phyloP scores from a whole-genome alignment of 2,329 filamentous ascomycete species.

The Conoideocrella luteorostrata region DNA sequence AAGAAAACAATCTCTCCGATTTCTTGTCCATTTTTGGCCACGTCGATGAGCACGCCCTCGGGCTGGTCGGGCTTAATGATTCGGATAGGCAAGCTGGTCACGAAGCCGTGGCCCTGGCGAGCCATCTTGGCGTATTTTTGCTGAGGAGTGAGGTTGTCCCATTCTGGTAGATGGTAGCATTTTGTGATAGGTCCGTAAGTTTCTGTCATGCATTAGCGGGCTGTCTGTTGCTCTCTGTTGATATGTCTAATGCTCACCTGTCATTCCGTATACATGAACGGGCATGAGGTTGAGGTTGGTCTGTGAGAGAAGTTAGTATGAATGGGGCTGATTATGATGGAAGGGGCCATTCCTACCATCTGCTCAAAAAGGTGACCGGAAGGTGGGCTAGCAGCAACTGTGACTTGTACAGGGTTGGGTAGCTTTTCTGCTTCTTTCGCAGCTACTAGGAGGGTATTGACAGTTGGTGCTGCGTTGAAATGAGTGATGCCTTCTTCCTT shows the following conservation, averaged over 20 bases:
- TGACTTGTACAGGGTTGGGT: constrained; percentile 69
- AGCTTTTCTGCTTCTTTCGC: constrained; percentile 68
- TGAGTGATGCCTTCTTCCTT: constrained; percentile 86
- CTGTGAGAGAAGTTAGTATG: constrained; percentile 16
- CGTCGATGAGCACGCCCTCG: constrained; percentile 46
- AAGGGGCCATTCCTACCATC: constrained; percentile 54
- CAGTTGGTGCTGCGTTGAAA: constrained; percentile 92
- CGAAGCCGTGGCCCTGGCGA: constrained; percentile 84
- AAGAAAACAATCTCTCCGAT: constrained; percentile 65
- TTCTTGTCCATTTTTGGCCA: constrained; percentile 41
- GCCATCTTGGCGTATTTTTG: constrained; percentile 90
- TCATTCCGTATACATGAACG: constrained; percentile 87
- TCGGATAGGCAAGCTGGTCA: constrained; percentile 73
- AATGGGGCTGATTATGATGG: too few relatives aligned
- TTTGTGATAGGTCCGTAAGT: constrained; percentile 96
- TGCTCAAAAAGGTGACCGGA: constrained; percentile 86
- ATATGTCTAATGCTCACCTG: constrained; percentile 25
- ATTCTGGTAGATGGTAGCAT: constrained; percentile 78
- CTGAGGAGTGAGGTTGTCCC: constrained; percentile 65
- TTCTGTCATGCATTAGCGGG: constrained; percentile 42
- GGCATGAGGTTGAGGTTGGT: constrained; percentile 71
- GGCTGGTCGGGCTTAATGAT: constrained; percentile 75
- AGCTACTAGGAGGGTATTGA: constrained; percentile 87
- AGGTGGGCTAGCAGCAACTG: constrained; percentile 87
- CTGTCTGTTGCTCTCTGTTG: neutral